A percentile compares a stretch with the other conserved stretches of the same genome.
Evolutionary conservation across 192 early-diverging fungal species (phyloP).

Genomic region (Rhizophagus clarus): DNA sequence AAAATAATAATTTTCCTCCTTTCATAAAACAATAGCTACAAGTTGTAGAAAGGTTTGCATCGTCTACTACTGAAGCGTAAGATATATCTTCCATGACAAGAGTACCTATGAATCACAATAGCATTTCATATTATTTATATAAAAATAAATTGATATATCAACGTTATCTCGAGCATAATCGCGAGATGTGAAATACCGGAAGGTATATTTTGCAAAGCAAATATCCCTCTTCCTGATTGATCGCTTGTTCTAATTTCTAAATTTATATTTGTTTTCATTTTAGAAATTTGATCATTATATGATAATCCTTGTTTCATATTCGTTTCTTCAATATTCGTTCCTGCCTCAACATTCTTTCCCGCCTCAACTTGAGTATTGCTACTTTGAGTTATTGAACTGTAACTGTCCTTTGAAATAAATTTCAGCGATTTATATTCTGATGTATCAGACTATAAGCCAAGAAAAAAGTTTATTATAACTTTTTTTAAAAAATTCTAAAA

Average conservation of each 20-base stretch:
- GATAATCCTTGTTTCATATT: background rate
- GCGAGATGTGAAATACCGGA: background rate
- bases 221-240: background rate
- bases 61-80: constrained; percentile 30
- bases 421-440: background rate
- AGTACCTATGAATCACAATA: constrained; percentile 1
- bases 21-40: constrained; percentile 30
- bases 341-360: background rate
- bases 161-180: background rate
- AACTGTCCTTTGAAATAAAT: background rate
- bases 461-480: background rate
- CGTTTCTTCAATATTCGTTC: background rate
- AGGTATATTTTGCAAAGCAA: constrained; percentile 4
- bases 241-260: background rate
- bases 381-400: background rate
- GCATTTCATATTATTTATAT: background rate
- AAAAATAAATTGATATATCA: background rate
- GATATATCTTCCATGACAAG: constrained; percentile 24
- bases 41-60: constrained; percentile 9
- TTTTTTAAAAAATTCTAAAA: background rate
- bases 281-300: background rate
- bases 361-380: background rate
- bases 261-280: background rate
- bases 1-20: background rate
- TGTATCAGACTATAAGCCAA: background rate